phyloP scores from a whole-genome alignment of 495 filamentous ascomycete genomes.

The Neurospora sublineolata region DNA sequence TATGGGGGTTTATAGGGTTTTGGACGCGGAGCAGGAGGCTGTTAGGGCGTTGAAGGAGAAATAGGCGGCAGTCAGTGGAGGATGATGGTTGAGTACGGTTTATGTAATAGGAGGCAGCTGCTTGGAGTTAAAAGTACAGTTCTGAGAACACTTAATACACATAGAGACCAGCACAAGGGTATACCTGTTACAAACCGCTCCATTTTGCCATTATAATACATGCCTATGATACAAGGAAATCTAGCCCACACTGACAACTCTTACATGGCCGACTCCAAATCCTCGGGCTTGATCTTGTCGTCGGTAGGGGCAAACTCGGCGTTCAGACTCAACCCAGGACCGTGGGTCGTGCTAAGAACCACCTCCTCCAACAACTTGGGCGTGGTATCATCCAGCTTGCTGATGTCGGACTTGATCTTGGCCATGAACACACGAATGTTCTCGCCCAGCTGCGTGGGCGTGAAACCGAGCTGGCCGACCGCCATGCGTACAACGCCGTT shows the following conservation, averaged over 20 bases:
- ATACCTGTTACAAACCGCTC: constrained; percentile 1
- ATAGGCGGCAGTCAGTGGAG: constrained; percentile 4
- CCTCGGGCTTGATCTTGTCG: constrained; percentile 39
- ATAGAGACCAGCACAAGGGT: neutral
- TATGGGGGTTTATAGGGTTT: constrained; percentile 61
- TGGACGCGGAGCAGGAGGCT: constrained; percentile 65
- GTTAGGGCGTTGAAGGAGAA: constrained; percentile 54
- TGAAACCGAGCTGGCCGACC: constrained; percentile 82
- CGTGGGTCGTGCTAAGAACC: constrained; percentile 80
- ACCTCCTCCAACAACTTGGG: constrained; percentile 84
- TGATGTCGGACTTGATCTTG: constrained; percentile 67
- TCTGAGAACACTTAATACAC: neutral
- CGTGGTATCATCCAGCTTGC: constrained; percentile 52
- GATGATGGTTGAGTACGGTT: neutral
- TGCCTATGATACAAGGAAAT: constrained; percentile 24
- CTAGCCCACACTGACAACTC: neutral
- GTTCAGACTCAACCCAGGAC: constrained; percentile 75
- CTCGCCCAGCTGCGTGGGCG: constrained; percentile 70
- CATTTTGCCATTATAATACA: constrained; percentile 35
- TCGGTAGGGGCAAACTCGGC: constrained; percentile 56
- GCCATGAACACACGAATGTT: constrained; percentile 75
- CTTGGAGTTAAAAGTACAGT: neutral
- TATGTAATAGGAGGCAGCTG: neutral
- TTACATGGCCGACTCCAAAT: constrained; percentile 43
- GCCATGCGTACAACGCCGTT: constrained; percentile 76